Conservation (phyloP, 805 yeast genomes). For the Grigorovia yakushimaensis region DNA sequence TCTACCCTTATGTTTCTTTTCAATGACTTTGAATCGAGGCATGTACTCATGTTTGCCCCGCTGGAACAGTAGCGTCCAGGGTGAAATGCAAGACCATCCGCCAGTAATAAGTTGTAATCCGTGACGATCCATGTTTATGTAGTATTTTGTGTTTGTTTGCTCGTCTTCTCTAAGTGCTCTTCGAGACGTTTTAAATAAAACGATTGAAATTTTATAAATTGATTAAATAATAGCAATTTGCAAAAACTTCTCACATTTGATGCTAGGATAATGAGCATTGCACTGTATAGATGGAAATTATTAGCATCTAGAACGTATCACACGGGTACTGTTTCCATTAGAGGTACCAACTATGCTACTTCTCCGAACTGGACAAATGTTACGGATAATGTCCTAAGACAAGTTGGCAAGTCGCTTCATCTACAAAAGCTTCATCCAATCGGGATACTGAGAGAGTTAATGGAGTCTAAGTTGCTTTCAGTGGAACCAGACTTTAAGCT, state of each 20-base stretch:
- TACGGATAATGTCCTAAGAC: constrained; percentile 57
- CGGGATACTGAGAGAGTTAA: constrained; percentile 68
- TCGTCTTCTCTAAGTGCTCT: background rate
- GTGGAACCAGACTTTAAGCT: constrained; percentile 55
- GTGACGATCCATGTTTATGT: background rate
- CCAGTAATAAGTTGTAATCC: background rate
- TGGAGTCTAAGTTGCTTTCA: constrained; percentile 56
- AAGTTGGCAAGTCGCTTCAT: constrained; percentile 69
- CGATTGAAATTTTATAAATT: background rate
- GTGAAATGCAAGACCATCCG: background rate
- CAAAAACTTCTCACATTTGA: too few species aligned
- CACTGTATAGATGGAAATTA: background rate
- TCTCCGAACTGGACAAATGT: constrained; percentile 77
- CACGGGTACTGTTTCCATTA: background rate
- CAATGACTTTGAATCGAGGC: constrained; percentile 52
- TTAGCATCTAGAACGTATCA: background rate
- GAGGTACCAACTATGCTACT: constrained; percentile 35
- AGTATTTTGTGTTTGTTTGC: background rate
- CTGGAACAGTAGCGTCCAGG: background rate
- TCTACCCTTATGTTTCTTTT: constrained; percentile 86
- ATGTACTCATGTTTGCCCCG: constrained; percentile 48
- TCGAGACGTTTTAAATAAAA: background rate
- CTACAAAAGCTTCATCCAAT: constrained; percentile 73
- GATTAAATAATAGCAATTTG: too few species aligned
- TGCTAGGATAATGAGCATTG: too few species aligned